phyloP scores from a whole-genome alignment of 169 alveolate genomes.

The Plasmodium relictum region DNA sequence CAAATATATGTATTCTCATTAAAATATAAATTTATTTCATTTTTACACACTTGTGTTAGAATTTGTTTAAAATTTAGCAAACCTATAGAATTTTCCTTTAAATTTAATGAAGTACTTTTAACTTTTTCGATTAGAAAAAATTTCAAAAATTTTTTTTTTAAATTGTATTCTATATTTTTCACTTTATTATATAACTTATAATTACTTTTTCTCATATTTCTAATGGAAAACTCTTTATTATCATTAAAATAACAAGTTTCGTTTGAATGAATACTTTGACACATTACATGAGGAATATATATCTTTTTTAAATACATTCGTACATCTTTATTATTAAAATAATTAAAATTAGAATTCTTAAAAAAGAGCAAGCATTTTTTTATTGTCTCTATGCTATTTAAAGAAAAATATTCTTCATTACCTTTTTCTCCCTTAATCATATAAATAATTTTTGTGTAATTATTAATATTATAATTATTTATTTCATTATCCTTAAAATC shows the following conservation, averaged over 20 bases:
- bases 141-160: neutral
- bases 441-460: neutral
- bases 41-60: slow-evolving; percentile 31
- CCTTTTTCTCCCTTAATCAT: neutral
- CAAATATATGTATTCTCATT: slow-evolving; percentile 36
- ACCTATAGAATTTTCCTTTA: slow-evolving; percentile 8
- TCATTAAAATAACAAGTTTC: neutral
- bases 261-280: neutral
- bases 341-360: slow-evolving; percentile 11
- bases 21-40: slow-evolving; percentile 25
- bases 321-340: slow-evolving; percentile 30
- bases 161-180: neutral
- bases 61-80: slow-evolving; percentile 6
- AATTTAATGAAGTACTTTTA: slow-evolving; percentile 10
- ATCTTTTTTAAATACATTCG: slow-evolving; percentile 1
- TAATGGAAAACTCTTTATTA: neutral
- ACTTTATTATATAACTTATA: neutral
- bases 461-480: neutral
- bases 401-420: neutral
- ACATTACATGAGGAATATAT: slow-evolving; percentile 5
- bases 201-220: neutral
- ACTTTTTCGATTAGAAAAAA: slow-evolving; percentile 9
- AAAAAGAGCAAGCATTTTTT: slow-evolving; percentile 4
- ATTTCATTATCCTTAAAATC: too few species aligned
- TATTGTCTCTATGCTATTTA: neutral